Evolutionary conservation across 139 green algal species (phyloP), one percentile per base, ranked within the genome.

Genomic region (Chlamydomonas schloesseri): DNA sequence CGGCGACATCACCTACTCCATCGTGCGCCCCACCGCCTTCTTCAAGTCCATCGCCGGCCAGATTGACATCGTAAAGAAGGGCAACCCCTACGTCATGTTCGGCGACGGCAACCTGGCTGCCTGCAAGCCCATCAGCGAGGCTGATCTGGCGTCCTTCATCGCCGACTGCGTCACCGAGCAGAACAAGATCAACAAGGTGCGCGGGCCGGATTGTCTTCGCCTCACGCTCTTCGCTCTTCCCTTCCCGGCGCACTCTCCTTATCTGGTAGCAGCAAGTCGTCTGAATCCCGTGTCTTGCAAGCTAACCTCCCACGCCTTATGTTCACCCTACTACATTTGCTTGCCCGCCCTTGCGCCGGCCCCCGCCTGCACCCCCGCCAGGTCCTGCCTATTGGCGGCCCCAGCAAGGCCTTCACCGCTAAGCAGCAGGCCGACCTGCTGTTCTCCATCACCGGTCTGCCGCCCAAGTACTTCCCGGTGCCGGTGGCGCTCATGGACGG

Each of bases 71-170:
- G 95, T 99, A 55, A 98, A 98, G 91, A 90, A 95, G 29, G 98
- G 98, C 37, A 96, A 97, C 75, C 98, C 98, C 6, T 99, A 99
- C 91, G 97, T 99, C 65, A 99, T 99, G 95, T 99, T 99, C 94
- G 98, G 98, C 29, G 98, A 99, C 89, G 98, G 98, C 83, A 93
- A 92, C 73, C 94, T 99, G 80, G 97, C 96, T 0, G 92, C 92
- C 33, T 99, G 98, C 95, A 99, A 99, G 92, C 98, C 98, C 71
- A 99, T 99, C 93, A 98, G 94, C 81, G 98, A 99, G 90, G 57
- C 84, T 0, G 97, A 99, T 89, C 89, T 99, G 47, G 97, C 97
- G 2, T 81, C 84, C 47, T 99, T 98, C 94, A 99, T 99, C 69
- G 95, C 93, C 15, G 96, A 99, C 88, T 98, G 96, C 73, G 92